Base-by-base conservation (phyloP, 1,139 yeast species). In the Zygosaccharomyces pseudobailii region DNA sequence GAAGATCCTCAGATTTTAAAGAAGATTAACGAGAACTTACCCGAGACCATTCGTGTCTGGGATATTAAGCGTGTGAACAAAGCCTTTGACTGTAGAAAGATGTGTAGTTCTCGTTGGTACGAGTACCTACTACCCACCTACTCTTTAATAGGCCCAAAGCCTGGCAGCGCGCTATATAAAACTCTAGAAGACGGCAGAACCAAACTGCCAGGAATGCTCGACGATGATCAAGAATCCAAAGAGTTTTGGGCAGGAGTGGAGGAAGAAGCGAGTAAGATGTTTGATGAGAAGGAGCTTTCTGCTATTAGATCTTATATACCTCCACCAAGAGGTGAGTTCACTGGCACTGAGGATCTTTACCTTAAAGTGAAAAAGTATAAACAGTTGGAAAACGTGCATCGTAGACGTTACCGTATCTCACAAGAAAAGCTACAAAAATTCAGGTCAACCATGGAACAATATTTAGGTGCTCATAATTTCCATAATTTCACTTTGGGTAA, bases 401-500 rank as follows among this genome's bases (percentile, higher is more conserved):
- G 96, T 59, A 77, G 95, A 59, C 71, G 74, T 6, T 92, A 79
- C 65, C 76, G 95, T 47, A 76, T 87, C 27, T 74, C 85, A 3
- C 43, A 68, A 0, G 82, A 77, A 42, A 78, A 90, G 51, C 73
- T 92, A 31, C 75, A 75, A 5, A 64, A 74, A 36, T 77, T 90
- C 60, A 75, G 94, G 53, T 71, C 75, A 13, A 85, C 90, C 4
- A 79, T 92, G 78, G 71, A 78, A 46, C 75, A 77, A 48, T 92
- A 86, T 62, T 78, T 83, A 55, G 97, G 97, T 10, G 82, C 89
- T 33, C 96, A 92, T 67, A 92, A 92, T 66, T 92, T 90, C 76
- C 97, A 92, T 68, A 92, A 92, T 66, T 92, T 87, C 70, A 94
- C 98, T 0, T 70, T 88, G 47, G 97, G 97, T 22, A 92, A 92